Conservation (phyloP, 352 stramenopile genomes). For the Phytophthora megakarya region DNA sequence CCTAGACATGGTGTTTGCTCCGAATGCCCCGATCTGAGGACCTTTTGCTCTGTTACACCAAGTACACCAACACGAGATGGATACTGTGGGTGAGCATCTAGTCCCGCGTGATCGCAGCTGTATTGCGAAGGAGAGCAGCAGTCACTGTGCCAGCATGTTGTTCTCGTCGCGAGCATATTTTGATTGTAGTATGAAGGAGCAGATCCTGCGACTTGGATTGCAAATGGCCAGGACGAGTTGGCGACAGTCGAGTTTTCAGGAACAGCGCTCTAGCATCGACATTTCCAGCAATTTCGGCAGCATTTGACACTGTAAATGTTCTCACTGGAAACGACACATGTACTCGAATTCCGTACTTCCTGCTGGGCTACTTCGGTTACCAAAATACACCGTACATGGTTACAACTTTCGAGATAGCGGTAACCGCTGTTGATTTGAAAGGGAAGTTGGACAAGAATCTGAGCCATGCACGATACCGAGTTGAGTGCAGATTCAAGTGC, state of each 20-base stretch:
- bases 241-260: background rate
- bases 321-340: background rate
- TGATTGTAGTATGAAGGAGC: conserved; percentile 4
- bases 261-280: background rate
- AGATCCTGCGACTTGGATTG: background rate
- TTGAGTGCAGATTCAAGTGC: conserved; percentile 7
- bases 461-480: background rate
- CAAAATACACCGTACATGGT: conserved; percentile 6
- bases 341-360: background rate
- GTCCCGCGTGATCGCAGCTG: no score
- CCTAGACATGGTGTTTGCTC: no score
- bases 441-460: conserved; percentile 4
- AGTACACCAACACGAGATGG: no score
- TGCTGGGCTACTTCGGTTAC: conserved; percentile 5
- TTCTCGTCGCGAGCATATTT: conserved; percentile 3
- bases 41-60: no score
- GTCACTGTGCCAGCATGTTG: conserved; percentile 1
- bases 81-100: no score
- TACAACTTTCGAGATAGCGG: conserved; percentile 1
- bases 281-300: background rate
- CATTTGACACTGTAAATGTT: background rate
- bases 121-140: background rate
- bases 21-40: no score
- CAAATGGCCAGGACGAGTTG: background rate
- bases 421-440: background rate